A percentile compares a stretch with the other conserved stretches of the same genome.
phyloP scores from a whole-genome alignment of 2,329 filamentous ascomycete genomes.

The Podosphaera aphanis region DNA sequence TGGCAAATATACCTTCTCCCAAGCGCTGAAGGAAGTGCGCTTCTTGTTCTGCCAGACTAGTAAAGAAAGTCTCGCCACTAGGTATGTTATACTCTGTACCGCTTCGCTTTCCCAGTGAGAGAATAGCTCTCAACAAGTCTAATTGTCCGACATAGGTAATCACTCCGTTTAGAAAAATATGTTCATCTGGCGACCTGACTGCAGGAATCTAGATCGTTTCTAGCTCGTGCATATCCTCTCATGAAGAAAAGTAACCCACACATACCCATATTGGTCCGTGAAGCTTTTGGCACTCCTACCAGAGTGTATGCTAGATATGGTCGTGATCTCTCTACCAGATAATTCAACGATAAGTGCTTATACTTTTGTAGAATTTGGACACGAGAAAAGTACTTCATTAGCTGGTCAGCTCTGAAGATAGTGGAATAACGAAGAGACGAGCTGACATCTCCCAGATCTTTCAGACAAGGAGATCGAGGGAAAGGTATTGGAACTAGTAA shows the following conservation, averaged over 20 bases:
- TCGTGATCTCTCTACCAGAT: constrained; percentile 21
- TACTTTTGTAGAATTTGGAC: constrained; percentile 31
- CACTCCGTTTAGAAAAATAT: not conserved
- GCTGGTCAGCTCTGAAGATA: constrained; percentile 22
- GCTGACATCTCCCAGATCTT: constrained; percentile 24
- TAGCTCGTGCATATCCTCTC: constrained; percentile 75
- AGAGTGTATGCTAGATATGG: constrained; percentile 84
- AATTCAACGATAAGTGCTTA: constrained; percentile 1
- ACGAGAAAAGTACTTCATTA: constrained; percentile 41
- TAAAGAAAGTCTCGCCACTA: constrained; percentile 67
- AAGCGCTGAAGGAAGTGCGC: constrained; percentile 77
- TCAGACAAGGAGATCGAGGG: constrained; percentile 49
- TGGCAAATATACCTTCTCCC: constrained; percentile 74
- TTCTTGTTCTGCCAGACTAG: constrained; percentile 94
- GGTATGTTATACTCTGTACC: constrained; percentile 28
- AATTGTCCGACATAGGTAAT: not conserved
- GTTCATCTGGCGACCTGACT: not conserved
- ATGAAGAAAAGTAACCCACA: constrained; percentile 99
- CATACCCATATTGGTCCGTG: constrained; percentile 82
- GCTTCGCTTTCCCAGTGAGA: not conserved
- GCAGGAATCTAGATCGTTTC: constrained; percentile 43
- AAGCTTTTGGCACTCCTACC: constrained; percentile 65
- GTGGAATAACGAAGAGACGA: not conserved
- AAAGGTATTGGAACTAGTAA: constrained; percentile 36
- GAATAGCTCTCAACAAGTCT: not conserved